Percentiles rank a stretch among this genome's conserved stretches.
phyloP scores from a whole-genome alignment of 2,329 filamentous ascomycete species.

The Sclerotinia subarctica region DNA sequence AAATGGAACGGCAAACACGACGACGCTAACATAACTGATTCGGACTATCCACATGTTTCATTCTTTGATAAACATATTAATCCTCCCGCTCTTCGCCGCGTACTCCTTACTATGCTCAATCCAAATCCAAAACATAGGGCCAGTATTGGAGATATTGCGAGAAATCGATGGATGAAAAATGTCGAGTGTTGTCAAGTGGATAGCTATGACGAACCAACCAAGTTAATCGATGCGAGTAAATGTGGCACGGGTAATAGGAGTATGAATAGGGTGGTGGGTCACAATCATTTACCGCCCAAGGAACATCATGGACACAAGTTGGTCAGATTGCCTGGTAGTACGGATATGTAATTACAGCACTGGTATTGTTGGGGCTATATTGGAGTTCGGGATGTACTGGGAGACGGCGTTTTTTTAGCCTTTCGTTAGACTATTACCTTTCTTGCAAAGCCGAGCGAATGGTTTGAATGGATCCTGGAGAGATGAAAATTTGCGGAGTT shows the following conservation, averaged over 20 bases:
- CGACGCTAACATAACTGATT: conserved; percentile 50
- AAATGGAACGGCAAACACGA: conserved; percentile 59
- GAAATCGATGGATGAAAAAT: conserved; percentile 68
- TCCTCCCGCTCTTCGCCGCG: conserved; percentile 64
- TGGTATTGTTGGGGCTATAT: neutral
- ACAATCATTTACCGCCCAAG: conserved; percentile 36
- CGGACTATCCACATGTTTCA: conserved; percentile 62
- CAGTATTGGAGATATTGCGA: conserved; percentile 64
- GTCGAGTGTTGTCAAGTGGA: conserved; percentile 79
- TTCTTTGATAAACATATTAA: conserved; percentile 64
- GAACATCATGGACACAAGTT: conserved; percentile 32
- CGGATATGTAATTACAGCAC: conserved; percentile 27
- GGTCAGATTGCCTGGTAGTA: conserved; percentile 34
- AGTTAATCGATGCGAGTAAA: conserved; percentile 57
- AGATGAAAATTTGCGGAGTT: neutral
- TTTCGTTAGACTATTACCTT: neutral
- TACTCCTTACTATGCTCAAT: conserved; percentile 79
- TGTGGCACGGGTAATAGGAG: conserved; percentile 41
- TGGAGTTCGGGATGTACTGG: neutral
- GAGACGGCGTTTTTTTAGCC: neutral
- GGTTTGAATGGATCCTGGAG: neutral
- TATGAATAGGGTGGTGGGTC: conserved; percentile 43
- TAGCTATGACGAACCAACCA: conserved; percentile 59
- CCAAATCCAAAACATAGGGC: conserved; percentile 70
- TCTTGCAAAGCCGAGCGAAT: neutral